Percentiles rank a stretch among this genome's conserved stretches.
Conservation (phyloP, 2,329 filamentous ascomycete genomes). For the Salinomyces thailandicus region DNA sequence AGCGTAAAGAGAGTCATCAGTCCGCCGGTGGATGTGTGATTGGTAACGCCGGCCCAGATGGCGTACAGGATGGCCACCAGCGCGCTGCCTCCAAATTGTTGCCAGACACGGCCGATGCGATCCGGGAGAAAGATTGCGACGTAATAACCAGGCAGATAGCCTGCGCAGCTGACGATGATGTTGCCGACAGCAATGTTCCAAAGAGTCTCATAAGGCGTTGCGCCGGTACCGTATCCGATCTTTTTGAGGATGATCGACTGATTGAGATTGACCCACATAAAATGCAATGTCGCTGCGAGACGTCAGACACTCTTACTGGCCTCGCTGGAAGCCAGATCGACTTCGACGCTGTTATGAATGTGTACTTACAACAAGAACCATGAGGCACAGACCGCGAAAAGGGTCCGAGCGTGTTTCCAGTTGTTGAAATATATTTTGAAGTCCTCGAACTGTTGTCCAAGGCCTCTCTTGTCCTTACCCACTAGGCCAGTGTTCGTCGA, state of each 20-base stretch:
- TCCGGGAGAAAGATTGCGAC: slow-evolving; percentile 3
- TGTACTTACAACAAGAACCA: no score
- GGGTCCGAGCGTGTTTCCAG: slow-evolving; percentile 1
- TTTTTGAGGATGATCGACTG: slow-evolving; percentile 3
- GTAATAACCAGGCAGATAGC: slow-evolving; percentile 7
- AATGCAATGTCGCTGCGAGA: slow-evolving; percentile 5
- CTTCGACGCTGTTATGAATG: no score
- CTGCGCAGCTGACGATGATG: slow-evolving; percentile 5
- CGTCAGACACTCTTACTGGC: not conserved
- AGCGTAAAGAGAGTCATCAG: slow-evolving; percentile 20
- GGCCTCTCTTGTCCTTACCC: slow-evolving; percentile 3
- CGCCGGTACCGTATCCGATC: slow-evolving; percentile 4
- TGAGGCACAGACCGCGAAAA: slow-evolving; percentile 2
- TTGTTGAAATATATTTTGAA: slow-evolving; percentile 2
- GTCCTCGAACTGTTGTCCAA: slow-evolving; percentile 4
- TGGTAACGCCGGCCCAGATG: slow-evolving; percentile 4
- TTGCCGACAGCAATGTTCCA: slow-evolving; percentile 7
- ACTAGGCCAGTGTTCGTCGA: slow-evolving; percentile 1
- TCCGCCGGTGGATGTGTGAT: slow-evolving; percentile 2
- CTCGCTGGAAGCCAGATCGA: no score
- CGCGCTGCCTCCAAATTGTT: slow-evolving; percentile 2
- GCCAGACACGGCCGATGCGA: slow-evolving; percentile 1
- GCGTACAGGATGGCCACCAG: slow-evolving; percentile 3
- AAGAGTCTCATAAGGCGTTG: slow-evolving; percentile 3
- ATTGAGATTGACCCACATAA: slow-evolving; percentile 7